Conservation (phyloP, 768 basidiomycete genomes). For the Rhodotorula sphaerocarpa region DNA sequence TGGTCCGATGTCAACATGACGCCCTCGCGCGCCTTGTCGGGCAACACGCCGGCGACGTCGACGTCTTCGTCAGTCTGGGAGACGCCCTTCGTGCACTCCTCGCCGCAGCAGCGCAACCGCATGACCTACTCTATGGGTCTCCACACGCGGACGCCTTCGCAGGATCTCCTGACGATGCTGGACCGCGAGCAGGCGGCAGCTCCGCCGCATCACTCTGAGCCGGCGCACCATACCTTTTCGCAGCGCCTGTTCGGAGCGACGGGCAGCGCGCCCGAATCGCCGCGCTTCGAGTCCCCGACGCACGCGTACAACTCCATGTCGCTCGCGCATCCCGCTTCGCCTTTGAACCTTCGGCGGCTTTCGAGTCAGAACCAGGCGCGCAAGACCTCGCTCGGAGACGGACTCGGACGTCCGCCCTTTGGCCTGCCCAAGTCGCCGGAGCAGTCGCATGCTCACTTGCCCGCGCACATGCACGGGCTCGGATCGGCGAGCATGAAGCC, state of each 20-base stretch:
- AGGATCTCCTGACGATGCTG: slow-evolving; percentile 10
- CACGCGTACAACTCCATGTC: neutral
- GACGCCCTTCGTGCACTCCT: slow-evolving; percentile 10
- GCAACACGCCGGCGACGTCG: neutral
- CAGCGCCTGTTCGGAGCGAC: slow-evolving; percentile 23
- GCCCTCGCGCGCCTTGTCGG: slow-evolving; percentile 21
- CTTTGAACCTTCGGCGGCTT: slow-evolving; percentile 9
- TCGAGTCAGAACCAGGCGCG: neutral
- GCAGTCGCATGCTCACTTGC: neutral
- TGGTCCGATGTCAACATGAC: slow-evolving; percentile 27
- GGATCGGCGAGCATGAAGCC: neutral
- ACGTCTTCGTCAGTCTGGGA: slow-evolving; percentile 4
- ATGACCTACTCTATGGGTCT: neutral
- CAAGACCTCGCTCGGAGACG: slow-evolving; percentile 2
- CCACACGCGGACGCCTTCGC: slow-evolving; percentile 6
- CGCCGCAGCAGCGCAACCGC: neutral
- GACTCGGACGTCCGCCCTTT: neutral
- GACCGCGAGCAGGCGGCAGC: neutral
- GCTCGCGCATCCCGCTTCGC: neutral
- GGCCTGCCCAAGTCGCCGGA: neutral
- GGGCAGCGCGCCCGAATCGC: neutral
- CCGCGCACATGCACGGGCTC: neutral
- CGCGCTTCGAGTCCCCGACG: neutral
- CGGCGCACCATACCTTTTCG: slow-evolving; percentile 9
- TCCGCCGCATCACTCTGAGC: slow-evolving; percentile 1